Evolutionary conservation across 2,329 filamentous ascomycete species (phyloP).

Genomic region (Neofusicoccum parvum): DNA sequence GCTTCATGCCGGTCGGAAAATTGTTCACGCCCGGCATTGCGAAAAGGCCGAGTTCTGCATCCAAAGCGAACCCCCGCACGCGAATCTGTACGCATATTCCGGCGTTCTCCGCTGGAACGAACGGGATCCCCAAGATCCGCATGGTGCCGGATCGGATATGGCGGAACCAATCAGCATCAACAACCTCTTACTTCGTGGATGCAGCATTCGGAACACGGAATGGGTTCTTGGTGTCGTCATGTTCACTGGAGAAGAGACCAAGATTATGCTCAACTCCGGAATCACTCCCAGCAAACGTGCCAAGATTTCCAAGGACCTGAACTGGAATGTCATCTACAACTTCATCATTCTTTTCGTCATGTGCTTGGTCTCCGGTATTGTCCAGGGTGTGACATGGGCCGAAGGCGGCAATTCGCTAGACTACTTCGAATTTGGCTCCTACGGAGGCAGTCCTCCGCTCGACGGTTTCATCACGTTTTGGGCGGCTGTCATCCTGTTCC

Average conservation of each 20-base stretch:
- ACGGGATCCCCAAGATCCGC: slow-evolving; percentile 62
- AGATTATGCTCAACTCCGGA: slow-evolving; percentile 98
- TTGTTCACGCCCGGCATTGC: slow-evolving; percentile 90
- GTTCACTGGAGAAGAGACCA: slow-evolving; percentile 94
- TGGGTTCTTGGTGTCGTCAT: slow-evolving; percentile 92
- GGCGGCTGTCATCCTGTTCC: slow-evolving; percentile 91
- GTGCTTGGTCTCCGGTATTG: slow-evolving; percentile 82
- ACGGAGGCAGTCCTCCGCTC: slow-evolving; percentile 70
- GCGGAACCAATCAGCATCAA: slow-evolving; percentile 92
- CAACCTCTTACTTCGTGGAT: slow-evolving; percentile 90
- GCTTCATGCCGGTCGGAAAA: slow-evolving; percentile 76
- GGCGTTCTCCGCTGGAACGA: slow-evolving; percentile 88
- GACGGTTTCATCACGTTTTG: slow-evolving; percentile 97
- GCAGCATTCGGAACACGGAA: slow-evolving; percentile 91
- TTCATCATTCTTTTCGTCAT: slow-evolving; percentile 87
- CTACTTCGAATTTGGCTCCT: slow-evolving; percentile 84
- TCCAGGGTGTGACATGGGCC: slow-evolving; percentile 81
- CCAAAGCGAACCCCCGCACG: slow-evolving; percentile 87
- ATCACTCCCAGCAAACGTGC: slow-evolving; percentile 93
- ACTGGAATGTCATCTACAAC: slow-evolving; percentile 97
- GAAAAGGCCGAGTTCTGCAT: slow-evolving; percentile 85
- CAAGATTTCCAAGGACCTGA: slow-evolving; percentile 87
- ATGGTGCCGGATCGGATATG: slow-evolving; percentile 72
- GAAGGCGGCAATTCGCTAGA: slow-evolving; percentile 72
- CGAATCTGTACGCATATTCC: slow-evolving; percentile 94